Evolutionary conservation across 2,329 filamentous ascomycete species (phyloP), one percentile per base, ranked within the genome.

Genomic region (Colletotrichum phormii): DNA sequence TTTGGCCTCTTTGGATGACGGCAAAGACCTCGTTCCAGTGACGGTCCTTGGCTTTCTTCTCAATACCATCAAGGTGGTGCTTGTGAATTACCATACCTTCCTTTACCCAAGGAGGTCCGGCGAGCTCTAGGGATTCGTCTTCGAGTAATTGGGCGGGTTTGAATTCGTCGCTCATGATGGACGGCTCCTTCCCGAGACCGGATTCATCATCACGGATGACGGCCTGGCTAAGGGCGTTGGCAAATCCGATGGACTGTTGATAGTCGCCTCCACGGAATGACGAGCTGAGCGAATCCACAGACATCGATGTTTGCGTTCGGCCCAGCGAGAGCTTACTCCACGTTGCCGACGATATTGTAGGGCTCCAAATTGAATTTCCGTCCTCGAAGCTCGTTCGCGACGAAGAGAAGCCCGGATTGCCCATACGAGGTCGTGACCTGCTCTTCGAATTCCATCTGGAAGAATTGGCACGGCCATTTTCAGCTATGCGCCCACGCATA

Each of bases 61-160:
- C 95, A 46, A 95, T 88, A 5, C 94, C 91, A 80, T 98, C 96
- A 4, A 98, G 88, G 79, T 98, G 96, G 81, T 98, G 96, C 83
- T 98, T 98, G 85, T 99, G 96, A 77, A 96, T 96, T 24, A 98
- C 87, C 77, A 97, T 94, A 74, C 97, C 97, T 83, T 99, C 97
- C 83, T 99, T 99, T 33, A 97, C 93, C 97, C 97, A 99, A 0
- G 97, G 97, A n/a, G 97, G 94, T 29, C 97, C 97, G 12, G 93
- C 91, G 51, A 99, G 90, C 79, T 97, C 95, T 13, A 99, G 88
- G 0, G 93, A 95, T 79, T 99, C 97, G 78, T 98, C 97, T 78
- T 98, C 96, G 0, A 98, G 89, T 11, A 98, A 85, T 31, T 93
- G 90, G 5, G 89, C 86, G 1, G 85, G 85, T 60, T 87, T 87